phyloP scores from a whole-genome alignment of 805 yeast genomes.

The Candida ponderosae region DNA sequence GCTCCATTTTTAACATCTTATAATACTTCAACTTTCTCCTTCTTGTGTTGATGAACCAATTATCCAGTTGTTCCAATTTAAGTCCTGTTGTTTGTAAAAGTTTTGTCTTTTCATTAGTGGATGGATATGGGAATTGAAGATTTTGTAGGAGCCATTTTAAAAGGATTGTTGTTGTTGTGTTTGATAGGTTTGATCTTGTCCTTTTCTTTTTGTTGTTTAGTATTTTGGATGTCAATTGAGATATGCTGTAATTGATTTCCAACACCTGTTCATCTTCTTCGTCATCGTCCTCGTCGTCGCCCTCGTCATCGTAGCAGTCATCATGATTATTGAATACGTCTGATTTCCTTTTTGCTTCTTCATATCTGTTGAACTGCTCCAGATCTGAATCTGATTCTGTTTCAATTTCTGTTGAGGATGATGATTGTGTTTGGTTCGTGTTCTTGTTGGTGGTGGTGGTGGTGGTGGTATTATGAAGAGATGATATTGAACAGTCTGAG shows the following conservation, averaged over 20 bases:
- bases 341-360: too few relatives aligned
- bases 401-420: too few relatives aligned
- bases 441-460: too few relatives aligned
- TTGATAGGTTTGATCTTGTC: constrained; percentile 69
- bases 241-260: background rate
- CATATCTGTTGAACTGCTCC: too few relatives aligned
- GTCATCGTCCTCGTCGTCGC: background rate
- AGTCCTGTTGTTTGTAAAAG: constrained; percentile 66
- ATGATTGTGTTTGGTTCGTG: too few relatives aligned
- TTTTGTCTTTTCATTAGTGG: constrained; percentile 66
- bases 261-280: constrained; percentile 5
- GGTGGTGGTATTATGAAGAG: too few relatives aligned
- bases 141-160: constrained; percentile 70
- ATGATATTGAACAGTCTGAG: background rate
- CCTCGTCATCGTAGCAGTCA: too few relatives aligned
- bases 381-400: too few relatives aligned
- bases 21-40: constrained; percentile 57
- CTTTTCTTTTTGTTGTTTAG: constrained; percentile 12
- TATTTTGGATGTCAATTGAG: background rate
- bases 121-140: constrained; percentile 77
- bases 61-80: constrained; percentile 71
- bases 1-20: too few relatives aligned
- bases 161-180: constrained; percentile 64
- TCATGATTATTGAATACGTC: too few relatives aligned
- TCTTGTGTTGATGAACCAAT: constrained; percentile 87